Conservation (phyloP, 352 stramenopile genomes). For the Phytophthora fragariae region DNA sequence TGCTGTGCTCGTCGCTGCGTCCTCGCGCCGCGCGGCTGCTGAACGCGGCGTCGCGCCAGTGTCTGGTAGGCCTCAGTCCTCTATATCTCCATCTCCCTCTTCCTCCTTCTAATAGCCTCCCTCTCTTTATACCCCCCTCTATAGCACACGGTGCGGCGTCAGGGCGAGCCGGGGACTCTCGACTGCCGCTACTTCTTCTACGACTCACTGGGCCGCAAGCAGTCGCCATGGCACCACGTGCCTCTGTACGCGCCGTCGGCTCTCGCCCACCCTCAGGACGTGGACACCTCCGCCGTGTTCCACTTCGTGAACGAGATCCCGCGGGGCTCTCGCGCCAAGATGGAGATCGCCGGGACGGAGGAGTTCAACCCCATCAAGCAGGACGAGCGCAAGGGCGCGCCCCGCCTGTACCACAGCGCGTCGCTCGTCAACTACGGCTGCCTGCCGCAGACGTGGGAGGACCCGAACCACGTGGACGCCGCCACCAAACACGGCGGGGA, state of each 20-base stretch:
- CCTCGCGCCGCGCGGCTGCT: slow-evolving; percentile 20
- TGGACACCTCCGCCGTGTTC: slow-evolving; percentile 62
- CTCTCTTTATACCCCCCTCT: not conserved
- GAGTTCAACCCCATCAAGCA: slow-evolving; percentile 96
- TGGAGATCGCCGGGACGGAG: slow-evolving; percentile 94
- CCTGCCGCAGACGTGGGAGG: slow-evolving; percentile 99
- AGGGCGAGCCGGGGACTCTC: slow-evolving; percentile 67
- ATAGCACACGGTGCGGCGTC: slow-evolving; percentile 73
- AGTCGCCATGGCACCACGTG: slow-evolving; percentile 95
- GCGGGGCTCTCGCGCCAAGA: slow-evolving; percentile 88
- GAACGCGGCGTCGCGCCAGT: slow-evolving; percentile 18
- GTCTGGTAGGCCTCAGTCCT: slow-evolving; percentile 6
- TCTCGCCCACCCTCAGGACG: slow-evolving; percentile 44
- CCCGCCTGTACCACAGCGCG: slow-evolving; percentile 90
- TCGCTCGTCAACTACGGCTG: slow-evolving; percentile 98
- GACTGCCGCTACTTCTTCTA: slow-evolving; percentile 89
- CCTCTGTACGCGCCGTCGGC: slow-evolving; percentile 70
- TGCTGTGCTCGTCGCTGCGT: slow-evolving; percentile 14
- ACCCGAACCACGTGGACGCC: slow-evolving; percentile 96
- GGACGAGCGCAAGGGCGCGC: slow-evolving; percentile 98
- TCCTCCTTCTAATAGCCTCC: not conserved
- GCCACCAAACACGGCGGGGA: slow-evolving; percentile 94
- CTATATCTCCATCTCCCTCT: not conserved
- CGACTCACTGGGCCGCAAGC: slow-evolving; percentile 73
- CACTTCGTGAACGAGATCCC: slow-evolving; percentile 97